A percentile compares a stretch with the other conserved stretches of the same genome.
Evolutionary conservation across 495 filamentous ascomycete species (phyloP).

Genomic region (Penicillium subrubescens): DNA sequence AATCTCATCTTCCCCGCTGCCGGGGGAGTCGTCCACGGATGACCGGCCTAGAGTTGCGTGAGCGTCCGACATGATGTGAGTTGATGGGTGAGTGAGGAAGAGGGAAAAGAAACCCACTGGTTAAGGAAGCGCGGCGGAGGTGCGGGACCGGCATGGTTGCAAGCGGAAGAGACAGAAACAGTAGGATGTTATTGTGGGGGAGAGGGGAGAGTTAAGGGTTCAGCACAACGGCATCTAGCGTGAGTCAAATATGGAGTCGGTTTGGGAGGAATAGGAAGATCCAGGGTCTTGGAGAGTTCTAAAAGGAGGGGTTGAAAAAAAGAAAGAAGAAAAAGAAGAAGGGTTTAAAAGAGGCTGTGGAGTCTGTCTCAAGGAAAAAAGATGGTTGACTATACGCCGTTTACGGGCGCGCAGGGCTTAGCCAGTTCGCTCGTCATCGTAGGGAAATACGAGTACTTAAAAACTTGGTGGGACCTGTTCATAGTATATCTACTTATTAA

Average conservation of each 20-base stretch:
- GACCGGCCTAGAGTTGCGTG: slow-evolving; percentile 49
- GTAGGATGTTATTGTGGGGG: background rate
- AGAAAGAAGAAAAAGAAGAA: background rate
- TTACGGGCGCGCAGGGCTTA: background rate
- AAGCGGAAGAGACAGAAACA: slow-evolving; percentile 20
- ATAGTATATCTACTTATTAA: too few species aligned
- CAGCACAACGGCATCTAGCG: slow-evolving; percentile 1
- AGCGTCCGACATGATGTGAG: slow-evolving; percentile 37
- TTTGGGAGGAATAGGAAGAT: background rate
- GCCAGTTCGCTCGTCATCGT: background rate
- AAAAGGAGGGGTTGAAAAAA: background rate
- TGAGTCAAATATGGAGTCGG: background rate
- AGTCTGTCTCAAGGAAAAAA: background rate
- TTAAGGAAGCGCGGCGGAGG: slow-evolving; percentile 34
- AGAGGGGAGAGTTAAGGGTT: background rate
- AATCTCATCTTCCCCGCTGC: slow-evolving; percentile 68
- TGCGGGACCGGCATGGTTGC: slow-evolving; percentile 36
- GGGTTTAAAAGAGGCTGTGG: background rate
- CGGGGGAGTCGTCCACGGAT: slow-evolving; percentile 53
- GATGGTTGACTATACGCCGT: background rate
- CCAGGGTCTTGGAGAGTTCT: background rate
- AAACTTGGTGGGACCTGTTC: too few species aligned
- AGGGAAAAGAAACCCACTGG: slow-evolving; percentile 27
- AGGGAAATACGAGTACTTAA: background rate
- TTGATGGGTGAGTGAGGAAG: background rate